Evolutionary conservation across 495 filamentous ascomycete genomes (phyloP).

Genomic region (Hypoxylon lenormandii): DNA sequence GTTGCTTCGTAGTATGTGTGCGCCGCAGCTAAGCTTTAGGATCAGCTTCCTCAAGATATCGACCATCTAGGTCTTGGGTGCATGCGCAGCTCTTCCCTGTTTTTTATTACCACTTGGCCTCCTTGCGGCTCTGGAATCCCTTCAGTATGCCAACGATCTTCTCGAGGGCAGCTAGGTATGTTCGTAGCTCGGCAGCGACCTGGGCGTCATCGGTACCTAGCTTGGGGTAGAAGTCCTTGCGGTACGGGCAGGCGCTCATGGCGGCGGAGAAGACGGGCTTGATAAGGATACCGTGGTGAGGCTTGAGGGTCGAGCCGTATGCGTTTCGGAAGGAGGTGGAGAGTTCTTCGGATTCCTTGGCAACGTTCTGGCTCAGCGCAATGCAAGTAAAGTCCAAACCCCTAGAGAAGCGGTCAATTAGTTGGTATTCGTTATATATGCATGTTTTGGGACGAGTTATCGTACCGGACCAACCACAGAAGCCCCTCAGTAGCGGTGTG

Average conservation of each 20-base stretch:
- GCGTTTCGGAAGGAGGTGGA: constrained; percentile 84
- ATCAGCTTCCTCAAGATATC: neutral
- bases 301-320: constrained; percentile 87
- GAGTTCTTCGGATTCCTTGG: constrained; percentile 76
- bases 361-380: constrained; percentile 81
- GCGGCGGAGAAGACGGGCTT: constrained; percentile 91
- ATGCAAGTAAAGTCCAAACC: constrained; percentile 91
- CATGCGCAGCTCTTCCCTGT: neutral
- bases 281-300: constrained; percentile 85
- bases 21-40: neutral
- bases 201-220: constrained; percentile 74
- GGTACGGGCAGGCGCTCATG: constrained; percentile 91
- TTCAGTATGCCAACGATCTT: constrained; percentile 79
- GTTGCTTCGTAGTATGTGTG: neutral
- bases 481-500: constrained; percentile 88
- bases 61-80: neutral
- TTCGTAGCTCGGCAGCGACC: constrained; percentile 69
- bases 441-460: neutral
- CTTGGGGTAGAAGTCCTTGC: constrained; percentile 89
- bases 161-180: constrained; percentile 81
- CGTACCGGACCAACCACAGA: constrained; percentile 88
- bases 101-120: constrained; percentile 73
- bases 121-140: constrained; percentile 73
- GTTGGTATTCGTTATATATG: neutral
- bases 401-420: constrained; percentile 58